phyloP scores from a whole-genome alignment of 2,329 filamentous ascomycete genomes.

The Fusarium sacchari region DNA sequence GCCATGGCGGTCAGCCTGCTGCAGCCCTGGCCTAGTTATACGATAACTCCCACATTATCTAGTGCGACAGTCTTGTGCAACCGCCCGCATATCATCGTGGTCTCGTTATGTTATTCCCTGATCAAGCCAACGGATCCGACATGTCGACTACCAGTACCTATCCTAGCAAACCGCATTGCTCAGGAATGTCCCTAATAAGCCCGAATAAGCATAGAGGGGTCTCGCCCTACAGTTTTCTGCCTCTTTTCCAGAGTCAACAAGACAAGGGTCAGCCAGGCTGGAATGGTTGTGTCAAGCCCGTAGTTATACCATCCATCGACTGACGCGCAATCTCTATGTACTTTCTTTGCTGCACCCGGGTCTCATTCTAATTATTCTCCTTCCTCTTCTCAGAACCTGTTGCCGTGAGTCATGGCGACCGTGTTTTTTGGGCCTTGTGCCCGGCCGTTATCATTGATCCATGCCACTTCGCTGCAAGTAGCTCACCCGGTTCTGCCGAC shows the following conservation, averaged over 20 bases:
- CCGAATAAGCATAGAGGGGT: not conserved
- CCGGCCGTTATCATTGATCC: conserved; percentile 16
- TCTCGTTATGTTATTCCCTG: conserved; percentile 6
- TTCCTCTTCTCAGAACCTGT: not conserved
- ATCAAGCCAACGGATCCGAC: not conserved
- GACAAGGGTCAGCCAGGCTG: not conserved
- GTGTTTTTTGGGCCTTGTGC: conserved; percentile 9
- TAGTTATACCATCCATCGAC: conserved; percentile 4
- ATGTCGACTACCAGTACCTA: not conserved
- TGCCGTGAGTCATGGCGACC: conserved; percentile 20
- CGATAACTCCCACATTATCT: not conserved
- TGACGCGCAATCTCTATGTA: not conserved
- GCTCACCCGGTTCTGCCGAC: conserved; percentile 33
- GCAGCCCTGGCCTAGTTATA: not conserved
- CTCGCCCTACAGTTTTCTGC: not conserved
- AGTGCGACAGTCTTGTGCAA: not conserved
- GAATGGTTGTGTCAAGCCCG: conserved; percentile 16
- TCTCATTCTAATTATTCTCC: conserved; percentile 1
- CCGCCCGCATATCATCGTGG: conserved; percentile 1
- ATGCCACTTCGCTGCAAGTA: conserved; percentile 25
- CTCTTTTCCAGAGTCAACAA: not conserved
- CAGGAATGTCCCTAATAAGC: not conserved
- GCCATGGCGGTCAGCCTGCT: conserved; percentile 5
- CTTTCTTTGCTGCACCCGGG: not conserved
- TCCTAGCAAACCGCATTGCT: conserved; percentile 6